A percentile compares a stretch with the other conserved stretches of the same genome.
phyloP scores from a whole-genome alignment of 1,284 basidiomycete species.

The Irpex sp. region DNA sequence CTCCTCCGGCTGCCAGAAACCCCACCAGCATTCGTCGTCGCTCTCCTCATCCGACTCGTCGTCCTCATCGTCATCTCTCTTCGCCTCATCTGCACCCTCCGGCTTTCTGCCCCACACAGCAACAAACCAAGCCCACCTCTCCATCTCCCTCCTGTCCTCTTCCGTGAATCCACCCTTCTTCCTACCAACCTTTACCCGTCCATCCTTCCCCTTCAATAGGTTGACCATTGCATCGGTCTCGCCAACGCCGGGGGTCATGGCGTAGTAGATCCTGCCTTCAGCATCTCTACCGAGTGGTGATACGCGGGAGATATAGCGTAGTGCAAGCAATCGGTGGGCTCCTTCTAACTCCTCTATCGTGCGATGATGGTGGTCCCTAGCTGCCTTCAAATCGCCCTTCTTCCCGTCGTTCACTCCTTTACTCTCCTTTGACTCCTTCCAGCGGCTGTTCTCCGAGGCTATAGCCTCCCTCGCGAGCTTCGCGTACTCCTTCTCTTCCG shows the following conservation, averaged over 20 bases:
- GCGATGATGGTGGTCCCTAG: constrained; percentile 41
- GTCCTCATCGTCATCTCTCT: constrained; percentile 26
- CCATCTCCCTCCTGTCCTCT: constrained; percentile 55
- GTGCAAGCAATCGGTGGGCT: constrained; percentile 32
- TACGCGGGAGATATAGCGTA: constrained; percentile 39
- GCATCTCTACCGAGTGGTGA: constrained; percentile 43
- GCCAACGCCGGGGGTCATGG: constrained; percentile 35
- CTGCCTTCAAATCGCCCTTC: constrained; percentile 11
- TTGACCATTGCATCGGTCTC: constrained; percentile 40
- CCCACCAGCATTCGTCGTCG: constrained; percentile 69
- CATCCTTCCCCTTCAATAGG: constrained; percentile 34
- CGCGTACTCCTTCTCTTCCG: constrained; percentile 59
- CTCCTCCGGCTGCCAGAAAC: constrained; percentile 72
- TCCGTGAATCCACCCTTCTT: constrained; percentile 48
- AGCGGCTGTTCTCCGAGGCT: constrained; percentile 53
- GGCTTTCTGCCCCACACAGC: constrained; percentile 74
- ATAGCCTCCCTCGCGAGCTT: constrained; percentile 58
- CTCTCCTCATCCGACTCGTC: constrained; percentile 37
- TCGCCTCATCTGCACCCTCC: constrained; percentile 33
- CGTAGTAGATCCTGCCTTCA: constrained; percentile 46
- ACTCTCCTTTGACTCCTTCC: constrained; percentile 42
- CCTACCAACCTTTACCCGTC: constrained; percentile 34
- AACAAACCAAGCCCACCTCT: constrained; percentile 79
- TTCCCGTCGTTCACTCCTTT: constrained; percentile 9
- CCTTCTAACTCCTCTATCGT: constrained; percentile 37